phyloP scores from a whole-genome alignment of 805 yeast species.

The Alloascoidea hylecoeti region DNA sequence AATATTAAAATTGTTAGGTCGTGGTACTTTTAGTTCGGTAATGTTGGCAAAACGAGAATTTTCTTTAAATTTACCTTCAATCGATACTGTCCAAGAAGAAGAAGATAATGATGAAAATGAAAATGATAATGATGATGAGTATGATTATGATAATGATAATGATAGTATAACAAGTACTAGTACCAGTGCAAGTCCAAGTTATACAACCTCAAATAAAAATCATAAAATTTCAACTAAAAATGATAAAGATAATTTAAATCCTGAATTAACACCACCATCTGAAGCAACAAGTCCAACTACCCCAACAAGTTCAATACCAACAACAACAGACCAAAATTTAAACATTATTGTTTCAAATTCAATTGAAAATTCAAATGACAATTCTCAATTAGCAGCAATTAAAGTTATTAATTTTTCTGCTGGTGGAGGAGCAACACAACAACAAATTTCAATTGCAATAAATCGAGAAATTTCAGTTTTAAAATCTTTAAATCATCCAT shows the following conservation, averaged over 20 bases:
- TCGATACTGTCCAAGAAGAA: constrained; percentile 1
- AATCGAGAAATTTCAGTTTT: constrained; percentile 66
- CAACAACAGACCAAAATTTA: neutral
- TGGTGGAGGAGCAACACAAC: constrained; percentile 24
- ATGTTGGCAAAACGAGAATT: constrained; percentile 19
- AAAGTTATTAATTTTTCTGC: constrained; percentile 41
- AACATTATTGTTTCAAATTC: neutral
- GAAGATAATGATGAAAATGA: constrained; percentile 9
- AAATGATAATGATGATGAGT: constrained; percentile 7
- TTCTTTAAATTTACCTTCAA: constrained; percentile 4
- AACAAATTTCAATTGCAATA: constrained; percentile 45
- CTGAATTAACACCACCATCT: neutral
- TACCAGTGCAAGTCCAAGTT: neutral
- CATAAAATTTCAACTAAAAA: too few relatives aligned
- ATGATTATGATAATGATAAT: neutral
- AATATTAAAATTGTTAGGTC: constrained; percentile 17
- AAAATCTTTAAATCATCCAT: constrained; percentile 44
- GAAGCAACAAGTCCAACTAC: too few relatives aligned
- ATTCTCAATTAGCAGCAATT: constrained; percentile 61
- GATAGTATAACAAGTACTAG: neutral
- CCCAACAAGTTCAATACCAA: too few relatives aligned
- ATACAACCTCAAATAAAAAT: too few relatives aligned
- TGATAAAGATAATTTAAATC: too few relatives aligned
- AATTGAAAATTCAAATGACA: neutral
- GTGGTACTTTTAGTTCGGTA: constrained; percentile 25